phyloP scores from a whole-genome alignment of 306 rosid genomes.

The Prunus mume region DNA sequence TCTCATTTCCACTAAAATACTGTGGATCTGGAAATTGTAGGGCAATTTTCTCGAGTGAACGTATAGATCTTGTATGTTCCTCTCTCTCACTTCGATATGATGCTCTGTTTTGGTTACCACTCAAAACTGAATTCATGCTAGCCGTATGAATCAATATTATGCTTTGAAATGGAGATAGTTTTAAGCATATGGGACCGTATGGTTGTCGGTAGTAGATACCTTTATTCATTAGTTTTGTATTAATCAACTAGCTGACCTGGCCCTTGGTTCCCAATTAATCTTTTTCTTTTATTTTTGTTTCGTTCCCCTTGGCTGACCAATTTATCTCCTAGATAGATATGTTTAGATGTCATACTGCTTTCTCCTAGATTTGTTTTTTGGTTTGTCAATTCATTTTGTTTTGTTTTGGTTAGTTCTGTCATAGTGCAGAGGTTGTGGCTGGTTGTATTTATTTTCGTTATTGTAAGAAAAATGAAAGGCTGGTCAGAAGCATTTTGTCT shows the following conservation, averaged over 20 bases:
- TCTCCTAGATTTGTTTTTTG: not conserved
- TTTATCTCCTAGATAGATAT: not conserved
- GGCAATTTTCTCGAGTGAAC: not conserved
- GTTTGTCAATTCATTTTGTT: not conserved
- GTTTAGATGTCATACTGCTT: not conserved
- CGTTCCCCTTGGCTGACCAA: not conserved
- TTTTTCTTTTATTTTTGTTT: not conserved
- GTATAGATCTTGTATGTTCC: not conserved
- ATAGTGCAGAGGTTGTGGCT: not conserved
- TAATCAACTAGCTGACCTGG: not conserved
- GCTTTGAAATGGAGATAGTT: not conserved
- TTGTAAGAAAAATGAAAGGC: not conserved
- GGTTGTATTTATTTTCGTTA: not conserved
- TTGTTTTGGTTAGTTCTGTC: not conserved
- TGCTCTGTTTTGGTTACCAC: constrained; percentile 1
- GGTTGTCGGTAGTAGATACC: not conserved
- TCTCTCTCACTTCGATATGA: not conserved
- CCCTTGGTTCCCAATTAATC: not conserved
- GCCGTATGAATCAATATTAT: not conserved
- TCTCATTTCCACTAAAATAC: not conserved
- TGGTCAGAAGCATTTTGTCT: not conserved
- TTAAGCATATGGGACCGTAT: not conserved
- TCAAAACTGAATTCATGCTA: not conserved
- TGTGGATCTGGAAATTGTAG: constrained; percentile 36
- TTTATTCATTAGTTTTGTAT: not conserved